Evolutionary conservation across 495 filamentous ascomycete species (phyloP).

Genomic region (Tuber indicum): DNA sequence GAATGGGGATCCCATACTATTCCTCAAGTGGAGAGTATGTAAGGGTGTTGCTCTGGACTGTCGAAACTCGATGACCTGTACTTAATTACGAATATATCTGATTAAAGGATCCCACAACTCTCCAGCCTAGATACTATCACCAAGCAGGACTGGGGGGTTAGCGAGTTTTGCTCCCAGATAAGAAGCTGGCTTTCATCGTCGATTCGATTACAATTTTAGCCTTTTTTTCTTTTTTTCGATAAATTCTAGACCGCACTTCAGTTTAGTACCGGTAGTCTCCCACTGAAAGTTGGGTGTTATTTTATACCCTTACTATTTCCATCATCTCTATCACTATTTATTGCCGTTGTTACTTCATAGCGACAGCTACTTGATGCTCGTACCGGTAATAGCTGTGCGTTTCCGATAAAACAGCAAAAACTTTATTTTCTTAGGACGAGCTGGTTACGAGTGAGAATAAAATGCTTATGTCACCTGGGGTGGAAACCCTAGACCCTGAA

Average conservation of each 20-base stretch:
- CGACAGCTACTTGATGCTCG: background rate
- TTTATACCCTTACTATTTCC: background rate
- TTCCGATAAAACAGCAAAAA: background rate
- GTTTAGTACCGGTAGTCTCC: too few relatives aligned
- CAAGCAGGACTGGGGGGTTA: background rate
- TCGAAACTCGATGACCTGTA: background rate
- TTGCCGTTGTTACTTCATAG: background rate
- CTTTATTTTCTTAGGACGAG: background rate
- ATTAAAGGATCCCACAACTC: background rate
- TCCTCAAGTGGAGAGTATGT: background rate
- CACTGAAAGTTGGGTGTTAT: background rate
- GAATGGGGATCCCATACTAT: background rate
- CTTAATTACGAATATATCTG: too few relatives aligned
- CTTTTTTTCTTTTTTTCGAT: too few relatives aligned
- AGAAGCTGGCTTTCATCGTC: background rate
- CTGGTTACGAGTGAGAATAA: background rate
- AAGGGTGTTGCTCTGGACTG: background rate
- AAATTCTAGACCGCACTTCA: background rate
- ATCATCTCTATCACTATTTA: background rate
- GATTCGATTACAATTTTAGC: background rate
- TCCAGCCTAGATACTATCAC: background rate
- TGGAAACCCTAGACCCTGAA: background rate
- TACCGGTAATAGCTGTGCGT: background rate
- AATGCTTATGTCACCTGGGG: background rate
- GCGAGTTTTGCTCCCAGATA: background rate